These are phyloP conservation scores for Obba rivulosa DNA, from an alignment of 768 basidiomycete genomes.

Conservation along the genomic window DNA sequence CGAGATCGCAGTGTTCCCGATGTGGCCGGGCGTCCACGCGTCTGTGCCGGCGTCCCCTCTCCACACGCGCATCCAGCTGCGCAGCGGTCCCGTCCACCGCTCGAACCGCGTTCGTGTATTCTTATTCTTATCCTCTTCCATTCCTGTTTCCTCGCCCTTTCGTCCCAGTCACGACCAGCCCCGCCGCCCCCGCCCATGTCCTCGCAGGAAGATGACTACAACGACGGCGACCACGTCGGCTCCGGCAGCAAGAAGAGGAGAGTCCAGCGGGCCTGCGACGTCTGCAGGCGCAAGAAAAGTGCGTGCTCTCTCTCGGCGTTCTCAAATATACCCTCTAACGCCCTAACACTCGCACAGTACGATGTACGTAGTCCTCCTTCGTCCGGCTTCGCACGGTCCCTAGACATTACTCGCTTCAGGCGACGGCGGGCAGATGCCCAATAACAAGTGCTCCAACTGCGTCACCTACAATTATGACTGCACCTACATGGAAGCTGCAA, in stretches of 20 bases:
- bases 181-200: conserved; percentile 38
- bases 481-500: conserved; percentile 64
- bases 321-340: conserved; percentile 5
- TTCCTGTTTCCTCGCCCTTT: no score
- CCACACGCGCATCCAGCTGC: no score
- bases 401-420: conserved; percentile 30
- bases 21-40: no score
- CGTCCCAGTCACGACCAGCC: no score
- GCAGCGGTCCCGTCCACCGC: no score
- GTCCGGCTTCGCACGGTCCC: neutral
- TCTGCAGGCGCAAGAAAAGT: conserved; percentile 84
- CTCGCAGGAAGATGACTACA: conserved; percentile 60
- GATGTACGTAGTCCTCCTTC: conserved; percentile 42
- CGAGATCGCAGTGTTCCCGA: no score
- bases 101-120: no score
- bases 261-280: conserved; percentile 77
- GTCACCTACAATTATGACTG: conserved; percentile 53
- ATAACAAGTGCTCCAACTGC: conserved; percentile 61
- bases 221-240: conserved; percentile 35
- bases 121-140: no score
- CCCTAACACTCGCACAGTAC: conserved; percentile 35
- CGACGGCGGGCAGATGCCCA: conserved; percentile 65
- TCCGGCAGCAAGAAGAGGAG: conserved; percentile 57
- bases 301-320: conserved; percentile 20
- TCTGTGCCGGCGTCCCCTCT: no score